Conservation (phyloP, 305 asterid species). For the Fraxinus nigra region DNA sequence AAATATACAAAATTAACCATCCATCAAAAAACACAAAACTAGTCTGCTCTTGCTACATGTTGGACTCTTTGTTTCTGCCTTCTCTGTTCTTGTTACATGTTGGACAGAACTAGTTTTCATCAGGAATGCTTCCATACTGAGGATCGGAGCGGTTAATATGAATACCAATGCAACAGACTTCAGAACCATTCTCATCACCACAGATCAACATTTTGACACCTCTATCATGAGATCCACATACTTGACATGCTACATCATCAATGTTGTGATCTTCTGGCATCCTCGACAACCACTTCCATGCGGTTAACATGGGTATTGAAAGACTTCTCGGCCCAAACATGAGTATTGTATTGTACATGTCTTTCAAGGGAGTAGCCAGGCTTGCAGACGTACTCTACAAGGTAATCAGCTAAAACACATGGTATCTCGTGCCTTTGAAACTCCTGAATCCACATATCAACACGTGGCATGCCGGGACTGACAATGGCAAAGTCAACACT, state of each 20-base stretch:
- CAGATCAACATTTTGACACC: constrained; percentile 71
- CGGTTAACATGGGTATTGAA: constrained; percentile 39
- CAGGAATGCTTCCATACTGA: constrained; percentile 47
- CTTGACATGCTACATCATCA: constrained; percentile 48
- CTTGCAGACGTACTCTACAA: constrained; percentile 93
- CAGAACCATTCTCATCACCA: constrained; percentile 45
- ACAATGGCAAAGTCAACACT: constrained; percentile 72
- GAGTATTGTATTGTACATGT: constrained; percentile 76
- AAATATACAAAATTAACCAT: background rate
- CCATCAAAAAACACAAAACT: background rate
- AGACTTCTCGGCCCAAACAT: constrained; percentile 70
- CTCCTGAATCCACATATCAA: constrained; percentile 84
- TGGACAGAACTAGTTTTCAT: constrained; percentile 65
- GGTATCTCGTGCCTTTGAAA: constrained; percentile 78
- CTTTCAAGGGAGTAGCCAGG: constrained; percentile 71
- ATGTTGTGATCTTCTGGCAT: constrained; percentile 25
- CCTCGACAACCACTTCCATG: constrained; percentile 44
- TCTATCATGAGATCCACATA: constrained; percentile 49
- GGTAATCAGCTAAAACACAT: constrained; percentile 70
- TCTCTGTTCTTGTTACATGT: constrained; percentile 30
- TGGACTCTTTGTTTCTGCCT: constrained; percentile 11
- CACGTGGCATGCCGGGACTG: constrained; percentile 68
- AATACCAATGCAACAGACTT: constrained; percentile 56
- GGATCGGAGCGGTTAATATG: constrained; percentile 66
- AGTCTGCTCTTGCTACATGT: background rate